These are phyloP conservation scores for Eragrostis nindensis DNA, from an alignment of 176 grass and related monocot genomes.

Conservation along the genomic window DNA sequence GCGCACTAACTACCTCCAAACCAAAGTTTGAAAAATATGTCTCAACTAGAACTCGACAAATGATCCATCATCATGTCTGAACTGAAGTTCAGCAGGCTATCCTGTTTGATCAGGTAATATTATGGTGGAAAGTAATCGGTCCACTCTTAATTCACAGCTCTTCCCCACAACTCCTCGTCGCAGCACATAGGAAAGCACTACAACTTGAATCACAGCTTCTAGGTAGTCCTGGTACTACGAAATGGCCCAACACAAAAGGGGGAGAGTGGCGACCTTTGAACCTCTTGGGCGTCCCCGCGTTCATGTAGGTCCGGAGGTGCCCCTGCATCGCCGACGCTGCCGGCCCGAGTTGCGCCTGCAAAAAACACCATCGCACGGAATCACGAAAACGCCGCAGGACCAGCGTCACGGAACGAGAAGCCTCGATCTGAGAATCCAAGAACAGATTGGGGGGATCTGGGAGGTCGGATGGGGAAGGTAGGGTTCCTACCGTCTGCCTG, in stretches of 20 bases:
- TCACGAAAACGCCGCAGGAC: not conserved
- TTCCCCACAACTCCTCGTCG: not conserved
- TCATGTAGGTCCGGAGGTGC: conserved; percentile 69
- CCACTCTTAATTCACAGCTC: not conserved
- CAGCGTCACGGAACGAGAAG: not conserved
- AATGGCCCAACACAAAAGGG: not conserved
- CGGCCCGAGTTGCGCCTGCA: conserved; percentile 62
- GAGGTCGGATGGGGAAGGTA: not conserved
- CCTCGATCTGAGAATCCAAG: conserved; percentile 20
- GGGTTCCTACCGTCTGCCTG: conserved; percentile 57
- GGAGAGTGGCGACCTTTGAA: conserved; percentile 60
- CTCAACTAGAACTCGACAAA: not conserved
- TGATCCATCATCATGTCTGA: not conserved
- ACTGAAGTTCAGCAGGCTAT: not conserved
- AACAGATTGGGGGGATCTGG: conserved; percentile 33
- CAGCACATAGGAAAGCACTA: conserved; percentile 1
- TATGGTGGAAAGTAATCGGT: not conserved
- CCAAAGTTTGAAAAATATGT: not conserved
- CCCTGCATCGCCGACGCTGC: conserved; percentile 67
- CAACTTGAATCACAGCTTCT: not conserved
- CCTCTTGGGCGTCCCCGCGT: conserved; percentile 54
- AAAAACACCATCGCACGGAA: not conserved
- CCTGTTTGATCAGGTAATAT: not conserved
- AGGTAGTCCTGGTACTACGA: not conserved
- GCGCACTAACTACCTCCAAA: not conserved